Evolutionary conservation across 2,329 filamentous ascomycete species (phyloP), one percentile per base, ranked within the genome.

Genomic region (Sclerotinia trifoliorum): DNA sequence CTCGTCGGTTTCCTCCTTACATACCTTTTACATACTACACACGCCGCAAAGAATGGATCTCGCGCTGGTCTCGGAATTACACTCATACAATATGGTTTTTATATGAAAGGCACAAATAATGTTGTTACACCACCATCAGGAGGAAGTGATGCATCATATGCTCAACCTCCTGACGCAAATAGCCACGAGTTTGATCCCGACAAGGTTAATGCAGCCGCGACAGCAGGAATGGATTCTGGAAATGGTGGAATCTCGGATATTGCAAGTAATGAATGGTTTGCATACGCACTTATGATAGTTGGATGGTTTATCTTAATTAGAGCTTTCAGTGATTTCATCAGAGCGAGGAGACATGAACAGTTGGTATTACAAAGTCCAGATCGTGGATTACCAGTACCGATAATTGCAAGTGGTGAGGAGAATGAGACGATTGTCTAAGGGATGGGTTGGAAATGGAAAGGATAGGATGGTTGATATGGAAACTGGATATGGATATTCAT

Each of bases 241-340:
- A 75, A 80, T 17, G 82, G 83, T 52, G 80, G 81, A 17, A 77
- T 84, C 13, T 80, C 81, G 8, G 85, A 87, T 48, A 86, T 97
- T 54, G 86, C 85, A 7, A 90, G 89, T 64, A 90, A 86, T 72
- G 94, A 98, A 77, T 97, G 92, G 92, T 83, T 97, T 71, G 92
- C 93, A 15, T 99, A 98, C 75, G 83, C 91, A 21, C 80, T 99
- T 60, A 99, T 99, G 95, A 92, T 99, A 77, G 90, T 96, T 1
- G 95, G 95, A 6, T 99, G 95, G 95, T 98, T 98, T 77, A 93
- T 99, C 71, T 83, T 99, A 71, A 98, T 99, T 77, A 88, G 94
- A 79, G 90, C 93, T n/a, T 88, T 97, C 24, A 93, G 90, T 74
- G 94, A 98, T 78, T 99, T 95, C 78, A 81, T 98, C 71, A 87